A percentile compares a stretch with the other conserved stretches of the same genome.
These are phyloP conservation scores for Phoma sp. DNA, from an alignment of 2,329 filamentous ascomycete species.

Conservation along the genomic window DNA sequence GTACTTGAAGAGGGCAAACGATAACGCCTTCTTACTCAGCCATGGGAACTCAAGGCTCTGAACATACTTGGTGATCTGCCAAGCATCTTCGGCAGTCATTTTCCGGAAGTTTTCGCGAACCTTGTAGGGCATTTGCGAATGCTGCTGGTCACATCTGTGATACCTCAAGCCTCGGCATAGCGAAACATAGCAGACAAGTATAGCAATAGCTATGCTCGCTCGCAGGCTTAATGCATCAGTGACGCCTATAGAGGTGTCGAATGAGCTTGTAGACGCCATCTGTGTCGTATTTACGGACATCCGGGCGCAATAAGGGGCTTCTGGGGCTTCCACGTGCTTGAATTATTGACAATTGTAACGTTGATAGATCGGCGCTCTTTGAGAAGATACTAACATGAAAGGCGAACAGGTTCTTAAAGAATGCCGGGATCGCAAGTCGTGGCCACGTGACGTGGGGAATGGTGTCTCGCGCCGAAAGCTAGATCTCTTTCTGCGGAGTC, in stretches of 20 bases:
- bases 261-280: constrained; percentile 1
- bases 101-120: constrained; percentile 54
- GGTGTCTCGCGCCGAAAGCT: neutral
- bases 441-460: too few species aligned
- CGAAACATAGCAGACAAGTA: constrained; percentile 38
- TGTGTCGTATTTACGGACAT: neutral
- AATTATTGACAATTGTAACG: too few species aligned
- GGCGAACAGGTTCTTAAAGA: too few species aligned
- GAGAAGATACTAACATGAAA: too few species aligned
- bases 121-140: constrained; percentile 53
- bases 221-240: neutral
- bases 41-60: constrained; percentile 63
- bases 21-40: constrained; percentile 57
- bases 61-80: constrained; percentile 55
- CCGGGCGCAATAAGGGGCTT: too few species aligned
- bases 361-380: too few species aligned
- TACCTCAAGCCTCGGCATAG: constrained; percentile 48
- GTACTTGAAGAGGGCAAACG: constrained; percentile 65
- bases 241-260: neutral
- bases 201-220: constrained; percentile 13
- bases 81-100: constrained; percentile 63
- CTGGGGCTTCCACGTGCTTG: too few species aligned
- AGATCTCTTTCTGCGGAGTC: neutral
- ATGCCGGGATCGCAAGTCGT: too few species aligned
- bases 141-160: constrained; percentile 48